Evolutionary conservation across 768 basidiomycete genomes (phyloP).

Genomic region (Pisolithus microcarpus): DNA sequence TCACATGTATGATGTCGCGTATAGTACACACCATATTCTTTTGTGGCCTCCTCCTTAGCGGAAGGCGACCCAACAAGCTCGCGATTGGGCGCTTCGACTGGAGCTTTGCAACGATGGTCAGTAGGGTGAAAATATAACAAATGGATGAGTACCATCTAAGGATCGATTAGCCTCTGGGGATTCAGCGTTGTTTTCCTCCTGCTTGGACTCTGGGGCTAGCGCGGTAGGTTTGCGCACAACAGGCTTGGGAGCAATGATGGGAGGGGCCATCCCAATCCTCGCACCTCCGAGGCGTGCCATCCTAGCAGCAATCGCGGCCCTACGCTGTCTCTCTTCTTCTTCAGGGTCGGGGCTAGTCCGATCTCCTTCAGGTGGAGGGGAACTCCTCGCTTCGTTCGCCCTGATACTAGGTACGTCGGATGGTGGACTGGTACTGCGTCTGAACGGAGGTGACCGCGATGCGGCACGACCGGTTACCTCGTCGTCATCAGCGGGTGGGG

Average conservation of each 20-base stretch:
- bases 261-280: conserved; percentile 71
- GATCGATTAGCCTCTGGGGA: conserved; percentile 5
- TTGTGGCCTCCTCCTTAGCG: conserved; percentile 1
- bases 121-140: background rate
- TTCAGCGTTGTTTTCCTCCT: conserved; percentile 11
- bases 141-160: conserved; percentile 12
- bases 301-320: conserved; percentile 83
- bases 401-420: conserved; percentile 6
- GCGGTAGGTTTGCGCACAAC: conserved; percentile 25
- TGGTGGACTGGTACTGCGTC: conserved; percentile 10
- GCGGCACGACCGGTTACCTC: conserved; percentile 24
- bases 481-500: conserved; percentile 41
- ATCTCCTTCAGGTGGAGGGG: conserved; percentile 15
- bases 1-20: conserved; percentile 1
- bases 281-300: conserved; percentile 92
- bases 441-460: conserved; percentile 32
- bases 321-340: conserved; percentile 64
- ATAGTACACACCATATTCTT: conserved; percentile 14
- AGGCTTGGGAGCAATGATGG: conserved; percentile 58
- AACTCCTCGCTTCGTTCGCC: conserved; percentile 23
- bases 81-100: conserved; percentile 10
- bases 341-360: conserved; percentile 41
- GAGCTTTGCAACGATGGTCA: conserved; percentile 8
- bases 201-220: conserved; percentile 16
- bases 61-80: conserved; percentile 3